phyloP scores from a whole-genome alignment of 2,329 filamentous ascomycete genomes.

The Aureobasidium sp. region DNA sequence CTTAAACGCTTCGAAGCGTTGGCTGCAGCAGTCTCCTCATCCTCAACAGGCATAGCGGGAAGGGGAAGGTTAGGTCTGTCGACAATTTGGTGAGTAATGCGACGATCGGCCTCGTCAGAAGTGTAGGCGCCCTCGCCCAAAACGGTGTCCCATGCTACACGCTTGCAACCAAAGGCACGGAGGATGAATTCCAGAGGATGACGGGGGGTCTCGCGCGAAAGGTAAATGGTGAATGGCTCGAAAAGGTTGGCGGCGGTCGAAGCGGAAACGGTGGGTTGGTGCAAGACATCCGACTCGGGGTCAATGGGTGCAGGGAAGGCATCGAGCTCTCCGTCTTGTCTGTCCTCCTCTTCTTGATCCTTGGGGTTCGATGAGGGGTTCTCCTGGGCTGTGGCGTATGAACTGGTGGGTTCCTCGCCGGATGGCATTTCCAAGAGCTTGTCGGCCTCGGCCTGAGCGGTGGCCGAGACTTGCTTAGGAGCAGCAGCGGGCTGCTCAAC shows the following conservation, averaged over 20 bases:
- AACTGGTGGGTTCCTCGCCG: conserved; percentile 17
- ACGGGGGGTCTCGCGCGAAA: conserved; percentile 88
- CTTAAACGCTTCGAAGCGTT: conserved; percentile 36
- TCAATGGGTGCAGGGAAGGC: conserved; percentile 75
- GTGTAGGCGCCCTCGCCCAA: conserved; percentile 90
- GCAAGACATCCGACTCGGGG: conserved; percentile 76
- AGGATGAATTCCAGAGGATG: conserved; percentile 89
- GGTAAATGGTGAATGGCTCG: conserved; percentile 79
- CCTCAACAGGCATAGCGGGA: conserved; percentile 39
- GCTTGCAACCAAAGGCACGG: conserved; percentile 89
- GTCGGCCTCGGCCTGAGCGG: conserved; percentile 45
- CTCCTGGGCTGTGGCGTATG: conserved; percentile 28
- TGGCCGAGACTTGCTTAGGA: conserved; percentile 27
- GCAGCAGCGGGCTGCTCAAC: conserved; percentile 20
- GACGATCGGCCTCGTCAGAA: conserved; percentile 74
- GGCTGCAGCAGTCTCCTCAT: conserved; percentile 54
- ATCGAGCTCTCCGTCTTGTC: conserved; percentile 58
- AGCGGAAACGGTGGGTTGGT: conserved; percentile 61
- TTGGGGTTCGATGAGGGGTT: conserved; percentile 36
- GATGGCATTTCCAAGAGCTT: conserved; percentile 30
- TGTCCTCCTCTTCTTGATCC: conserved; percentile 28
- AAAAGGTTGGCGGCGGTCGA: conserved; percentile 71
- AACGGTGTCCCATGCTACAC: conserved; percentile 88
- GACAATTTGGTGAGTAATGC: conserved; percentile 94
- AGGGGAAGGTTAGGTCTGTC: conserved; percentile 68